These are phyloP conservation scores for Diutina siamensis DNA, from an alignment of 1,139 yeast species.

Conservation along the genomic window DNA sequence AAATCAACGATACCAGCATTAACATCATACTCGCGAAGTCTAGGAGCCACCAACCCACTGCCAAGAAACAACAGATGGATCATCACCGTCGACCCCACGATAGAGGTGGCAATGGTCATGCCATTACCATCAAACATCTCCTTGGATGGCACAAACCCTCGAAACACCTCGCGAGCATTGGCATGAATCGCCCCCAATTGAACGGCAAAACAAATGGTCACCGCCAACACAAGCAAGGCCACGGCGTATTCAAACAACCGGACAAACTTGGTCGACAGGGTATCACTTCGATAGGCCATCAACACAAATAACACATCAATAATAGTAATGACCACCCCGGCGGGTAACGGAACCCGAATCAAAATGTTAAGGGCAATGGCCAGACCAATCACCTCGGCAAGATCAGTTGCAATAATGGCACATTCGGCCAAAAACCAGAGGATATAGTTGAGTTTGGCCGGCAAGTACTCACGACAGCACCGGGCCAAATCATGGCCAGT, in stretches of 20 bases:
- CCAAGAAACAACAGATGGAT: slow-evolving; percentile 71
- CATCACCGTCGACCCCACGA: slow-evolving; percentile 79
- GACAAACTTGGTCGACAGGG: slow-evolving; percentile 50
- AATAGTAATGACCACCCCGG: slow-evolving; percentile 65
- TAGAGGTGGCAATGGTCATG: slow-evolving; percentile 62
- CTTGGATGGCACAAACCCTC: slow-evolving; percentile 62
- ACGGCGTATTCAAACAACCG: slow-evolving; percentile 57
- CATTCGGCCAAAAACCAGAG: slow-evolving; percentile 64
- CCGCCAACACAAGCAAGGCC: slow-evolving; percentile 54
- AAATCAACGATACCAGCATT: slow-evolving; percentile 27
- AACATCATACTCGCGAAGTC: slow-evolving; percentile 51
- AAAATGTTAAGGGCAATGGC: slow-evolving; percentile 72
- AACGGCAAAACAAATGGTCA: slow-evolving; percentile 61
- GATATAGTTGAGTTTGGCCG: slow-evolving; percentile 42
- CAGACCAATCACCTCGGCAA: slow-evolving; percentile 83
- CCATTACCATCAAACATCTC: slow-evolving; percentile 55
- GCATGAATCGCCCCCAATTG: slow-evolving; percentile 24
- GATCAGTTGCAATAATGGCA: slow-evolving; percentile 76
- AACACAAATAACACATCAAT: slow-evolving; percentile 64
- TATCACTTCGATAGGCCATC: slow-evolving; percentile 64
- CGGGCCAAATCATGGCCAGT: slow-evolving; percentile 72
- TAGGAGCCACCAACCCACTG: slow-evolving; percentile 64
- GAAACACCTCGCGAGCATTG: slow-evolving; percentile 41
- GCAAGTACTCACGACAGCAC: slow-evolving; percentile 52
- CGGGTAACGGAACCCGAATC: slow-evolving; percentile 58